phyloP scores from a whole-genome alignment of 371 early-diverging fungal species.

The Spiromyces aspiralis region DNA sequence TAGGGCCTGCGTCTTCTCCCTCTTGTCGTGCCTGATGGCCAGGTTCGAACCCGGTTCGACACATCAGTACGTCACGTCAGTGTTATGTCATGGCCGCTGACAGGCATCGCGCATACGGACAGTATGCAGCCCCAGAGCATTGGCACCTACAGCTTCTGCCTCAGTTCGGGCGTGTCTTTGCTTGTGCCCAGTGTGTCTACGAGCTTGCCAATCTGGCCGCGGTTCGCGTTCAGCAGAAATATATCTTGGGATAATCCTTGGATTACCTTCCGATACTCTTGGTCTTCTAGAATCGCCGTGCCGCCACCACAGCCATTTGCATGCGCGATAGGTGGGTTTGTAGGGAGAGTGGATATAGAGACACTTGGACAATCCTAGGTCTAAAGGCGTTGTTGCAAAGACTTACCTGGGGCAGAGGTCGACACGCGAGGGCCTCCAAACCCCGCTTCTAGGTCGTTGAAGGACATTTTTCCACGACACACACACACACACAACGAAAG shows the following conservation, averaged over 20 bases:
- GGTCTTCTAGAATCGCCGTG: too few relatives aligned
- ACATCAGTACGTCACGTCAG: too few relatives aligned
- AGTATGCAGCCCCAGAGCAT: too few relatives aligned
- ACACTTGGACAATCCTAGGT: too few relatives aligned
- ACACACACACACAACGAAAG: too few relatives aligned
- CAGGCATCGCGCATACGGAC: too few relatives aligned
- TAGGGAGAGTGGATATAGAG: too few relatives aligned
- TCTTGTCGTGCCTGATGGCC: constrained; percentile 60
- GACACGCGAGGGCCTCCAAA: neutral
- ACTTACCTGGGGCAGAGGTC: neutral
- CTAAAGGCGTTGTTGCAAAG: too few relatives aligned
- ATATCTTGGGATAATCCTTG: neutral
- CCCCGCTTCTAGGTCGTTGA: neutral
- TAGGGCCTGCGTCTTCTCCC: constrained; percentile 63
- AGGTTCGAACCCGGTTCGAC: too few relatives aligned
- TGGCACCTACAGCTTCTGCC: neutral
- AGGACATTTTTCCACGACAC: too few relatives aligned
- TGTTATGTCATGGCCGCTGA: too few relatives aligned
- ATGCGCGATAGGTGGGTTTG: neutral
- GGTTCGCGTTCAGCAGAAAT: neutral
- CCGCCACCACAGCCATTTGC: neutral
- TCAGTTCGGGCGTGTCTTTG: neutral
- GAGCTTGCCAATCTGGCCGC: neutral
- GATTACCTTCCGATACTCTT: neutral
- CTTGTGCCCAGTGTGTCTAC: neutral